Evolutionary conservation across 345 rosid genomes (phyloP), one percentile per base, ranked within the genome.

Genomic region (Eutrema heterophyllum): DNA sequence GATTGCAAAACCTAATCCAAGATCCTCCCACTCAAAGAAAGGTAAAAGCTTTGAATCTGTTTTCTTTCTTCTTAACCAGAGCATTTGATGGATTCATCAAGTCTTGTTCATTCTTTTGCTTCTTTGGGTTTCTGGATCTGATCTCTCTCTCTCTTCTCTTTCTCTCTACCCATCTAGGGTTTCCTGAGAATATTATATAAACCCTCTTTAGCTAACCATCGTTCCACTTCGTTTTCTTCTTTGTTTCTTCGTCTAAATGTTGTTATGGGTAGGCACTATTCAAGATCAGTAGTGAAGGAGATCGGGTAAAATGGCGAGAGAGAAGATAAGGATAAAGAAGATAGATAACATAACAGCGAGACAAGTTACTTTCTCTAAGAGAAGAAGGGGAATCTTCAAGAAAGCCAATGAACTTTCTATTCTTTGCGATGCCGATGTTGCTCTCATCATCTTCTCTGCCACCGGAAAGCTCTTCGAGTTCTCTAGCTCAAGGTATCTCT

Each of bases 371-470:
- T 86, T 88, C 71, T 86, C 89, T 3, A 88, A 88, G 81, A 78
- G 93, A 73, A 71, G 88, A 66, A 79, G 85, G 56, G 93, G 93
- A 76, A 79, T 88, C 58, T 86, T 86, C 68, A 88, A 88, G 80
- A 88, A 84, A 80, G 93, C 93, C 0, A 82, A 84, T 76, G 93
- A 86, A 81, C 87, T 86, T 53, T 81, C 93, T 7, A 74, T 86
- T 74, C 88, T 88, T 35, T 88, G 93, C 48, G 93, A 88, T 73
- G 90, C 90, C 0, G 90, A 88, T 52, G 86, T 88, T 70, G 93
- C 83, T 74, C 83, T 84, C 64, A 69, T 88, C 71, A 64, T 88
- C 79, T 88, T 88, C 85, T 86, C 93, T 3, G 64, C 90, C 38
- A 81, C 88, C 4, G 93, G 93, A 27, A 88, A 86, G 79, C 86